Conservation (phyloP, 2,329 filamentous ascomycete species). For the Neonectria faginata region DNA sequence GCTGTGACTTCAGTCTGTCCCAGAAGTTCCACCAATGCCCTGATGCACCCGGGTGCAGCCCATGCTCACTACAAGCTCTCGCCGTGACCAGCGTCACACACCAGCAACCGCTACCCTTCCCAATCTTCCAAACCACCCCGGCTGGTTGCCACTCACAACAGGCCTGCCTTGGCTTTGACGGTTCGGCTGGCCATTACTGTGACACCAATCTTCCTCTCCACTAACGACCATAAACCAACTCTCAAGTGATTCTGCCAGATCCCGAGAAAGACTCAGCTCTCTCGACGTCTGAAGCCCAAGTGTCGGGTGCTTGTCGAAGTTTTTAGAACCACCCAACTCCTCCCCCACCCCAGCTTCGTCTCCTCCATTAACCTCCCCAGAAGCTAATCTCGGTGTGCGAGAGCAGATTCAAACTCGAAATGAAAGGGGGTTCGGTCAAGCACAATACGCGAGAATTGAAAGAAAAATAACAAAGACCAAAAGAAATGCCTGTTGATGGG, state of each 20-base stretch:
- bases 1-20: slow-evolving; percentile 5
- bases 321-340: slow-evolving; percentile 17
- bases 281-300: neutral
- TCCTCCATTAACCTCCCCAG: slow-evolving; percentile 51
- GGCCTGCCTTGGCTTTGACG: slow-evolving; percentile 34
- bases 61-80: neutral
- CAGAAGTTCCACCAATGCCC: neutral
- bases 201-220: slow-evolving; percentile 14
- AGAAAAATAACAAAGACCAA: slow-evolving; percentile 37
- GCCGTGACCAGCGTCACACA: neutral
- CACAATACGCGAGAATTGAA: slow-evolving; percentile 40
- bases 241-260: slow-evolving; percentile 3
- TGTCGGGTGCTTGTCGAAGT: slow-evolving; percentile 5
- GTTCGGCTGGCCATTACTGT: slow-evolving; percentile 17
- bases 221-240: slow-evolving; percentile 17
- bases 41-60: neutral
- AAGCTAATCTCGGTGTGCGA: slow-evolving; percentile 47
- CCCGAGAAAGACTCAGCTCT: slow-evolving; percentile 10
- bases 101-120: neutral
- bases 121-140: slow-evolving; percentile 18
- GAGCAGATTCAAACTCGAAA: slow-evolving; percentile 44
- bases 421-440: slow-evolving; percentile 34
- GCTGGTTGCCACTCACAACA: slow-evolving; percentile 17
- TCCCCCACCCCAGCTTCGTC: slow-evolving; percentile 20
- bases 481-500: slow-evolving; percentile 45